Percentiles rank a stretch among this genome's conserved stretches.
These are phyloP conservation scores for Ustilago crameri DNA, from an alignment of 1,284 basidiomycete genomes.

Conservation along the genomic window DNA sequence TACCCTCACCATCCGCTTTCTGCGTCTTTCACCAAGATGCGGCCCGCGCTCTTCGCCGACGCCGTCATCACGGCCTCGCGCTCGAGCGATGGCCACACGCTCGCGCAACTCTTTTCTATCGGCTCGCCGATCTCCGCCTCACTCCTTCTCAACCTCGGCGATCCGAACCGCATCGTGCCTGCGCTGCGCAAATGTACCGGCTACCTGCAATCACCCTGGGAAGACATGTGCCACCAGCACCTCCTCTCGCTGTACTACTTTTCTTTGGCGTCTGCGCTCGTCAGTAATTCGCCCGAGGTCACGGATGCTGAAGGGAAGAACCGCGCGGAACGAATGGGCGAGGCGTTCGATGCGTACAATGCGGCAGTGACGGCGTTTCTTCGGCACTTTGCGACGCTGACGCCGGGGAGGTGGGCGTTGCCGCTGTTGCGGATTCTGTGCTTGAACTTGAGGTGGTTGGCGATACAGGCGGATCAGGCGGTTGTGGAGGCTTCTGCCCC, in stretches of 20 bases:
- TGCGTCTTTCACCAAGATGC: slow-evolving; percentile 17
- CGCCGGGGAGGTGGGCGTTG: slow-evolving; percentile 60
- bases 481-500: slow-evolving; percentile 8
- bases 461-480: slow-evolving; percentile 54
- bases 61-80: slow-evolving; percentile 34
- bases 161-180: slow-evolving; percentile 32
- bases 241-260: slow-evolving; percentile 41
- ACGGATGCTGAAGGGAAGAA: slow-evolving; percentile 41
- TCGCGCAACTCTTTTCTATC: slow-evolving; percentile 56
- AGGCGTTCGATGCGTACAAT: slow-evolving; percentile 57
- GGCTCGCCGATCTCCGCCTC: slow-evolving; percentile 28
- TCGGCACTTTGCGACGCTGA: slow-evolving; percentile 49
- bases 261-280: slow-evolving; percentile 34
- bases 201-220: slow-evolving; percentile 55
- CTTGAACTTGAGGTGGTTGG: slow-evolving; percentile 53
- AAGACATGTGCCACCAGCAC: slow-evolving; percentile 54
- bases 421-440: slow-evolving; percentile 56
- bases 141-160: slow-evolving; percentile 34
- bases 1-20: neutral
- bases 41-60: slow-evolving; percentile 44
- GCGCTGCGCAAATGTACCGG: slow-evolving; percentile 47
- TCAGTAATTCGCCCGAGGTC: neutral
- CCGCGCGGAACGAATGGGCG: slow-evolving; percentile 30
- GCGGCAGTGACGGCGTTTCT: slow-evolving; percentile 49
- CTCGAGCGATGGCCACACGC: slow-evolving; percentile 32